Percentiles rank a stretch among this genome's conserved stretches.
Conservation (phyloP, 768 basidiomycete genomes). For the Thelephora ganbajun region DNA sequence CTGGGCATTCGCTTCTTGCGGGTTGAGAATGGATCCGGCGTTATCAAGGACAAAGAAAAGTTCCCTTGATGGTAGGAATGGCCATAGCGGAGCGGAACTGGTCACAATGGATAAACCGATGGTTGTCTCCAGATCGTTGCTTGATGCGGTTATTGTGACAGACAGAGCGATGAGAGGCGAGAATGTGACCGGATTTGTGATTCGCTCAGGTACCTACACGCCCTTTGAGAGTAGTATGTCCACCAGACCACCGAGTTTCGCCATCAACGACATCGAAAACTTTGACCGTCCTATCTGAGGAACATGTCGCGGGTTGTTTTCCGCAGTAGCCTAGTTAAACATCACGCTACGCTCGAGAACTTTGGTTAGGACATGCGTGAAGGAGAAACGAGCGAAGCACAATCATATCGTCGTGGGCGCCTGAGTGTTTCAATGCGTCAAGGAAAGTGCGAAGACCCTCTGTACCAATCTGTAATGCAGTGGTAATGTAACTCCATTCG, state of each 20-base stretch:
- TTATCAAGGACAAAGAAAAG: too few species aligned
- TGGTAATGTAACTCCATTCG: slow-evolving; percentile 92
- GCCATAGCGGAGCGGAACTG: too few species aligned
- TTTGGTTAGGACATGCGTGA: not conserved
- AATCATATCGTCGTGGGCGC: slow-evolving; percentile 70
- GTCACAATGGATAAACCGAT: too few species aligned
- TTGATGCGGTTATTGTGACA: slow-evolving; percentile 95
- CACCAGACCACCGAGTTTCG: slow-evolving; percentile 49
- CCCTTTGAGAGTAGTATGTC: slow-evolving; percentile 78
- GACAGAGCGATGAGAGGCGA: slow-evolving; percentile 98
- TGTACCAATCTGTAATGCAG: slow-evolving; percentile 65
- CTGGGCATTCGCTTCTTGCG: too few species aligned
- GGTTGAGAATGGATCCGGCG: too few species aligned
- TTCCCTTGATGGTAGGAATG: too few species aligned
- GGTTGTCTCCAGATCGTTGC: slow-evolving; percentile 98
- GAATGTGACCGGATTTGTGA: slow-evolving; percentile 91
- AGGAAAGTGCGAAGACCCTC: not conserved
- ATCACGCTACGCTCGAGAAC: slow-evolving; percentile 56
- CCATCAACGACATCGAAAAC: slow-evolving; percentile 92
- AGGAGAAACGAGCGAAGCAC: slow-evolving; percentile 29
- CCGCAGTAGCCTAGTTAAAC: slow-evolving; percentile 98
- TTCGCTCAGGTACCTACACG: slow-evolving; percentile 68
- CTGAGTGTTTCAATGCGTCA: not conserved
- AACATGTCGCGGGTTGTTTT: slow-evolving; percentile 91
- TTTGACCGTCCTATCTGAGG: slow-evolving; percentile 88